phyloP scores from a whole-genome alignment of 306 rosid genomes.

The Prunus padus region DNA sequence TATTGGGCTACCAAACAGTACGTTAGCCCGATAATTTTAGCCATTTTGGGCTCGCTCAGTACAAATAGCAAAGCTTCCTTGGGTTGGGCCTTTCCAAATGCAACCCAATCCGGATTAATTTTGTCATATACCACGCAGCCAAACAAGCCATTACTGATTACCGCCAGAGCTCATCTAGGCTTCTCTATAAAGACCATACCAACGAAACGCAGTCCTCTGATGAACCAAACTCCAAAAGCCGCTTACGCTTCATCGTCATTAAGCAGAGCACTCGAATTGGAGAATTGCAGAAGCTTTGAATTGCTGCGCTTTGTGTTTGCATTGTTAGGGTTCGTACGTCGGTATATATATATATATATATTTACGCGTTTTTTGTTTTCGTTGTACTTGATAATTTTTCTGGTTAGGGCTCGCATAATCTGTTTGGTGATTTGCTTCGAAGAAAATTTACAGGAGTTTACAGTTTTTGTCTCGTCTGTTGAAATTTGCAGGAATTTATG shows the following conservation, averaged over 20 bases:
- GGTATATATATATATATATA: neutral
- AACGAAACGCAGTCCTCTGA: neutral
- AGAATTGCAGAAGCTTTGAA: neutral
- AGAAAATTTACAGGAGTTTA: neutral
- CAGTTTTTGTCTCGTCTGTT: neutral
- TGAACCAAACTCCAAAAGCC: neutral
- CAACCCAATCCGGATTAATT: neutral
- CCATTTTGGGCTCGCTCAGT: neutral
- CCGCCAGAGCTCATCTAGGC: neutral
- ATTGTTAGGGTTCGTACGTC: neutral
- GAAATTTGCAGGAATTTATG: neutral
- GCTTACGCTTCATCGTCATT: neutral
- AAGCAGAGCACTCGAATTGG: neutral
- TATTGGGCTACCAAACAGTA: neutral
- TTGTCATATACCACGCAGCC: neutral
- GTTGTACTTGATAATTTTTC: neutral
- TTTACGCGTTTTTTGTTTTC: neutral
- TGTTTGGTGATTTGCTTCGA: neutral
- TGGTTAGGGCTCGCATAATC: neutral
- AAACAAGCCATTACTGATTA: too few species aligned
- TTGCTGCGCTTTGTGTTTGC: neutral
- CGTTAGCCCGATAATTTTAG: neutral
- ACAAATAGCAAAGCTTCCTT: neutral
- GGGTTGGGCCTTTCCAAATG: neutral
- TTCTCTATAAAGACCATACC: conserved; percentile 1